Base-by-base conservation (phyloP, 2,329 filamentous ascomycete species). In the Aureobasidium sp. region DNA sequence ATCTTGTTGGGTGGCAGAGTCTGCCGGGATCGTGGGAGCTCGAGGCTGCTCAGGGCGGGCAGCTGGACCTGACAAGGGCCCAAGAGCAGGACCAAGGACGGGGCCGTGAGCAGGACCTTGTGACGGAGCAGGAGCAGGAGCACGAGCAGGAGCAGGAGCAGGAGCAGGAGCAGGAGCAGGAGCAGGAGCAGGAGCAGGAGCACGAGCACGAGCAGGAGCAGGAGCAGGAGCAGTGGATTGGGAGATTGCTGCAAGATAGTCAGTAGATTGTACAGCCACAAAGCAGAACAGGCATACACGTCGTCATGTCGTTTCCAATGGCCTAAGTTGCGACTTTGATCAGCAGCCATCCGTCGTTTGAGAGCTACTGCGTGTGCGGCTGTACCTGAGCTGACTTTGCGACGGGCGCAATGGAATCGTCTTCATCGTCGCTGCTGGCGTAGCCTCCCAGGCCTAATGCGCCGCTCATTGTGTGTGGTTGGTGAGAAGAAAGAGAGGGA, bases 381-480 rank as follows among this genome's bases (percentile, higher is more conserved):
- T 40, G 35, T 51, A 41, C 35, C 37, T 51, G 48, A 34, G 40
- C 39, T 16, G 35, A 8, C 45, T 16, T 50, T 11, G n/a, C 22
- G 17, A 50, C 24, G 7, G 63, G 58, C 12, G 60, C 56, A 14
- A 57, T 58, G 11, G 64, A 51, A 14, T 64, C 63, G 0, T 63
- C 63, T 50, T 73, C 72, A 12, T 74, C 73, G 22, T 75, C 73
- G 57, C 74, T 74, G 59, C 72, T 75, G 21, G 64, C 72, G 55
- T 72, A 72, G 41, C 69, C 71, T 47, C 66, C 63, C 30, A 71
- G 65, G 47, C 74, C 71, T 29, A 76, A 68, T 1, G 57, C 60
- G 41, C 57, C 62, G 61, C 67, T 68, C 42, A 38, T 47, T 24
- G 38, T 39, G 19, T 30, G 6, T 45, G 29, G 24, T 10, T 49